Evolutionary conservation across 768 basidiomycete genomes (phyloP).

Genomic region (Naganishia friedmannii): DNA sequence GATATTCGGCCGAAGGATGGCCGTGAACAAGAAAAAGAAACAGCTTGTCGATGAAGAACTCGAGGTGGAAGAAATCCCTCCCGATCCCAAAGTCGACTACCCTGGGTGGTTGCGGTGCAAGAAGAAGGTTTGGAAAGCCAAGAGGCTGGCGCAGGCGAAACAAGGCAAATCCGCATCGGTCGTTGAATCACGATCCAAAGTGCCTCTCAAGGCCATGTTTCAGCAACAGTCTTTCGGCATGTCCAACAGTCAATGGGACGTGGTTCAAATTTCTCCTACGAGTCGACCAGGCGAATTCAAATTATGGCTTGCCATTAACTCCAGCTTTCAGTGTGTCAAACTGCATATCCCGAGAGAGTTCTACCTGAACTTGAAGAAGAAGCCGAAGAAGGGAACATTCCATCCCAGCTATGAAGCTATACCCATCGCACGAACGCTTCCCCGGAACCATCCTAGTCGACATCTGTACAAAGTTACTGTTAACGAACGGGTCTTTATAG

Average conservation of each 20-base stretch:
- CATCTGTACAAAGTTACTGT: slow-evolving; percentile 81
- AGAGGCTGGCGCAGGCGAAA: slow-evolving; percentile 55
- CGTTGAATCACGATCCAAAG: not conserved
- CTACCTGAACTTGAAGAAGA: slow-evolving; percentile 80
- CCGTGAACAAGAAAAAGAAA: slow-evolving; percentile 60
- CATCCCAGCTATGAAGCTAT: slow-evolving; percentile 68
- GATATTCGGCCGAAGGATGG: slow-evolving; percentile 32
- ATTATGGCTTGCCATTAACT: slow-evolving; percentile 81
- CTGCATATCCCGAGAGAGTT: slow-evolving; percentile 87
- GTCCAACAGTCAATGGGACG: slow-evolving; percentile 76
- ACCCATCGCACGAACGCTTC: slow-evolving; percentile 72
- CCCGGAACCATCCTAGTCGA: slow-evolving; percentile 69
- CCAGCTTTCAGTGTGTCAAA: slow-evolving; percentile 72
- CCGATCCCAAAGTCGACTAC: slow-evolving; percentile 67
- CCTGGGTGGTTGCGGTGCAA: slow-evolving; percentile 73
- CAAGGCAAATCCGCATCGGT: slow-evolving; percentile 38
- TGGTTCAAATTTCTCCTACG: slow-evolving; percentile 76
- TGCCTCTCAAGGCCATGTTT: slow-evolving; percentile 67
- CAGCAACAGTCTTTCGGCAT: slow-evolving; percentile 56
- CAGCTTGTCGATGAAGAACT: slow-evolving; percentile 54
- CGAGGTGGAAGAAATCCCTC: slow-evolving; percentile 57
- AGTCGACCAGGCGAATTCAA: slow-evolving; percentile 75
- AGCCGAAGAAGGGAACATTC: slow-evolving; percentile 67
- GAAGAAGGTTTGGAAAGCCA: slow-evolving; percentile 72
- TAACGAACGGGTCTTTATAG: slow-evolving; percentile 75